These are phyloP conservation scores for Lepidium sativum DNA, from an alignment of 345 rosid genomes.

Conservation along the genomic window DNA sequence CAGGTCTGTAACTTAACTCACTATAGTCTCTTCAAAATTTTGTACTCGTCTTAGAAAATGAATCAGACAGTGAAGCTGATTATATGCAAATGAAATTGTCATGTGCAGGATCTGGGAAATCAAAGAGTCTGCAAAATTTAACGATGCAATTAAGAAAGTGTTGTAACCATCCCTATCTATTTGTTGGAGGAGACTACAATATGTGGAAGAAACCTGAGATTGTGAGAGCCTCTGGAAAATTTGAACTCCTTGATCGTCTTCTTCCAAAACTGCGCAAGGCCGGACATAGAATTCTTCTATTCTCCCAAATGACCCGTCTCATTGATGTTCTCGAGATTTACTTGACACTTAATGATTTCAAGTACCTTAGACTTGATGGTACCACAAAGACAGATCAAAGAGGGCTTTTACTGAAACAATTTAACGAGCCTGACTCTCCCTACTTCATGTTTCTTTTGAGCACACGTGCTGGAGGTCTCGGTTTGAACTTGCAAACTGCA, in stretches of 20 bases:
- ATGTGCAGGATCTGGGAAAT: slow-evolving; percentile 74
- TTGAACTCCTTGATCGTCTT: slow-evolving; percentile 92
- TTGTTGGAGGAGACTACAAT: slow-evolving; percentile 62
- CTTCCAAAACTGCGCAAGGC: slow-evolving; percentile 85
- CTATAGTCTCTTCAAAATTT: not conserved
- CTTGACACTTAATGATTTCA: slow-evolving; percentile 61
- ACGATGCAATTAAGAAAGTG: slow-evolving; percentile 98
- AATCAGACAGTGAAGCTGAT: not conserved
- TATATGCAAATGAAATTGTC: slow-evolving; percentile 8
- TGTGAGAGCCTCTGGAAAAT: slow-evolving; percentile 91
- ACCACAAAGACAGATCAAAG: slow-evolving; percentile 95
- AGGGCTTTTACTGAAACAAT: slow-evolving; percentile 71
- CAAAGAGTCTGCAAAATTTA: slow-evolving; percentile 84
- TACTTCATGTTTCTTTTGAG: slow-evolving; percentile 97
- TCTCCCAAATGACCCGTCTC: slow-evolving; percentile 98
- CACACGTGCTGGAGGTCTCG: slow-evolving; percentile 99
- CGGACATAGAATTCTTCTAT: slow-evolving; percentile 85
- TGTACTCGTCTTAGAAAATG: not conserved
- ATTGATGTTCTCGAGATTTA: slow-evolving; percentile 90
- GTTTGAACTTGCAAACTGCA: slow-evolving; percentile 90
- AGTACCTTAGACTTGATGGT: slow-evolving; percentile 94
- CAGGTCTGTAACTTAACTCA: slow-evolving; percentile 47
- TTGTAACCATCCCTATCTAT: slow-evolving; percentile 97
- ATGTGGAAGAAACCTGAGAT: slow-evolving; percentile 87
- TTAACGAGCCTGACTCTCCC: slow-evolving; percentile 94